Evolutionary conservation across 2,329 filamentous ascomycete species (phyloP).

Genomic region (Paracamarosporium sp.): DNA sequence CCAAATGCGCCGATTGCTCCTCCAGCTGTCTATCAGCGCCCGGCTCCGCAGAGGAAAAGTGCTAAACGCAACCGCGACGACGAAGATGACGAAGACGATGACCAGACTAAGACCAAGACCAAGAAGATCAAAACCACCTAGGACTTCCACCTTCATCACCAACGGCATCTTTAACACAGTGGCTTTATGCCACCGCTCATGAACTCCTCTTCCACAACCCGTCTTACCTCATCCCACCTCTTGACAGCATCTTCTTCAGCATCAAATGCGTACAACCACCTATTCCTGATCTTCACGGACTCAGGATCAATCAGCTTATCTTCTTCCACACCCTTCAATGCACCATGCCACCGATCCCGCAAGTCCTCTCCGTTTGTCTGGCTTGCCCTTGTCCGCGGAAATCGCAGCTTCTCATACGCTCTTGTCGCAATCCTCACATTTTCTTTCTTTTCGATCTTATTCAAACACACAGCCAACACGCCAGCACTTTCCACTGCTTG

Average conservation of each 20-base stretch:
- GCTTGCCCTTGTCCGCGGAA: slow-evolving; percentile 25
- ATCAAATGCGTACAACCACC: slow-evolving; percentile 28
- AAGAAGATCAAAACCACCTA: not conserved
- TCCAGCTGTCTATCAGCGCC: not conserved
- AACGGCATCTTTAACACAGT: slow-evolving; percentile 16
- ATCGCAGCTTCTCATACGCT: slow-evolving; percentile 30
- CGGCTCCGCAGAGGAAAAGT: not conserved
- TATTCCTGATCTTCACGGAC: slow-evolving; percentile 29
- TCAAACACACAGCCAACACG: slow-evolving; percentile 24
- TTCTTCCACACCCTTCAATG: slow-evolving; percentile 26
- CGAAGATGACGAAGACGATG: not conserved
- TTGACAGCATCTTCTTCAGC: slow-evolving; percentile 23
- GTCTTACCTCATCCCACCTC: slow-evolving; percentile 19
- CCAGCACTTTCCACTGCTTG: slow-evolving; percentile 59
- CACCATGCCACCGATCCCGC: slow-evolving; percentile 29
- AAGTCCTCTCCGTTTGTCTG: slow-evolving; percentile 33
- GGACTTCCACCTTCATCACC: not conserved
- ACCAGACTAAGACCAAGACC: not conserved
- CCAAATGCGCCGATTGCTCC: slow-evolving; percentile 1
- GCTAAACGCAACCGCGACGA: not conserved
- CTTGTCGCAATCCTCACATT: slow-evolving; percentile 26
- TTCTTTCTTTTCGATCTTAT: slow-evolving; percentile 10
- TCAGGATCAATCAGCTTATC: slow-evolving; percentile 26
- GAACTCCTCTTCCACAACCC: slow-evolving; percentile 18
- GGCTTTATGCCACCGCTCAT: slow-evolving; percentile 17